phyloP scores from a whole-genome alignment of 176 grass and related monocot species.

The Phragmites australis region DNA sequence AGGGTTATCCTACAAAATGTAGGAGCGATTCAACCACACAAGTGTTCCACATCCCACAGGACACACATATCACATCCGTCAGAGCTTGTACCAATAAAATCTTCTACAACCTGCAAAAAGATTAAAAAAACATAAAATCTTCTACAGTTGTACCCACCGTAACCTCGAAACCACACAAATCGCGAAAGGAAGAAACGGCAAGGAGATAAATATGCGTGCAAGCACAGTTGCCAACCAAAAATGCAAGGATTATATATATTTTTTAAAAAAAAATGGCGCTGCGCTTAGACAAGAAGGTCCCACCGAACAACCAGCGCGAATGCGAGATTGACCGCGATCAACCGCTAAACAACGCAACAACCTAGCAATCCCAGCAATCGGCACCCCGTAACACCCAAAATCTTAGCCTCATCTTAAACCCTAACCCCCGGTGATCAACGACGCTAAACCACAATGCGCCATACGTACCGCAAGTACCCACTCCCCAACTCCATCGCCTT shows the following conservation, averaged over 20 bases:
- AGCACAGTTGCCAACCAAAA: too few relatives aligned
- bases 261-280: too few relatives aligned
- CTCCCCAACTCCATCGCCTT: background rate
- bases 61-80: background rate
- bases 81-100: background rate
- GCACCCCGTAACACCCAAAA: background rate
- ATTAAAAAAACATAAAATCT: too few relatives aligned
- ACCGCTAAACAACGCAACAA: background rate
- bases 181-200: too few relatives aligned
- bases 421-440: constrained; percentile 38
- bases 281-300: too few relatives aligned
- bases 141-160: too few relatives aligned
- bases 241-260: too few relatives aligned
- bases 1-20: background rate
- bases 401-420: constrained; percentile 33
- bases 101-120: background rate
- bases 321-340: too few relatives aligned
- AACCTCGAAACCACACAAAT: too few relatives aligned
- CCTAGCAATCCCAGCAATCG: background rate
- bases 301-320: too few relatives aligned
- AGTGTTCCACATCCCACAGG: background rate
- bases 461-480: background rate
- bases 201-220: too few relatives aligned
- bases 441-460: constrained; percentile 16
- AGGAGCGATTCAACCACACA: background rate